phyloP scores from a whole-genome alignment of 768 basidiomycete species.

The Tephrocybe sp. region DNA sequence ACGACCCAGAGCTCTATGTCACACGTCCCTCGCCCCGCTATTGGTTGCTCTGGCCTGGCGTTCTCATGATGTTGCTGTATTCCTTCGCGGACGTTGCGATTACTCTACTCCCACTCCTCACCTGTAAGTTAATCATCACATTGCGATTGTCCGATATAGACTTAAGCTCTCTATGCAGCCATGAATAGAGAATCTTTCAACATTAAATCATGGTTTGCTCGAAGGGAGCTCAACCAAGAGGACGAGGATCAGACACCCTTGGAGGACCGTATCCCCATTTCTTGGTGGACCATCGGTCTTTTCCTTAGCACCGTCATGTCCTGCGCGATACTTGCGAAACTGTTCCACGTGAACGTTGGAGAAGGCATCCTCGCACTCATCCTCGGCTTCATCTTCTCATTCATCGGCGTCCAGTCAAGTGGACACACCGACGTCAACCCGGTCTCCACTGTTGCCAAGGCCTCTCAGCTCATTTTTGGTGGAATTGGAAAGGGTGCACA shows the following conservation, averaged over 20 bases:
- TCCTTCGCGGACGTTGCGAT: slow-evolving; percentile 54
- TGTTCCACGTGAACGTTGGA: slow-evolving; percentile 58
- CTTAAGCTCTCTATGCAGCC: slow-evolving; percentile 1
- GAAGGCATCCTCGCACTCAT: slow-evolving; percentile 57
- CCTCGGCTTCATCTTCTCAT: slow-evolving; percentile 65
- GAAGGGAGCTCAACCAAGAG: slow-evolving; percentile 31
- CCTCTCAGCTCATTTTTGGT: slow-evolving; percentile 66
- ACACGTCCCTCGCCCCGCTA: slow-evolving; percentile 52
- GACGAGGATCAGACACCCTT: slow-evolving; percentile 53
- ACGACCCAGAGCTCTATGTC: slow-evolving; percentile 39
- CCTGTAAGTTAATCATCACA: slow-evolving; percentile 16
- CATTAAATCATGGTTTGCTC: slow-evolving; percentile 30
- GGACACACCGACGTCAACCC: slow-evolving; percentile 66
- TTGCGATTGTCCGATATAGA: not conserved
- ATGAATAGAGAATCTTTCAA: slow-evolving; percentile 22
- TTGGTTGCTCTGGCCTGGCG: slow-evolving; percentile 66
- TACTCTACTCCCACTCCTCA: slow-evolving; percentile 35
- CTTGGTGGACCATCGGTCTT: slow-evolving; percentile 58
- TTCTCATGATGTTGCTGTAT: slow-evolving; percentile 61
- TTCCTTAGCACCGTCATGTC: slow-evolving; percentile 46
- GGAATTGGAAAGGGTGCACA: slow-evolving; percentile 52
- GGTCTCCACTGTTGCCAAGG: slow-evolving; percentile 59
- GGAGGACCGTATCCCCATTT: slow-evolving; percentile 53
- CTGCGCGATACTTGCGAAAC: slow-evolving; percentile 51
- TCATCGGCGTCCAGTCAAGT: slow-evolving; percentile 62